Conservation (phyloP, 495 filamentous ascomycete genomes). For the Penicillium samsonianum region DNA sequence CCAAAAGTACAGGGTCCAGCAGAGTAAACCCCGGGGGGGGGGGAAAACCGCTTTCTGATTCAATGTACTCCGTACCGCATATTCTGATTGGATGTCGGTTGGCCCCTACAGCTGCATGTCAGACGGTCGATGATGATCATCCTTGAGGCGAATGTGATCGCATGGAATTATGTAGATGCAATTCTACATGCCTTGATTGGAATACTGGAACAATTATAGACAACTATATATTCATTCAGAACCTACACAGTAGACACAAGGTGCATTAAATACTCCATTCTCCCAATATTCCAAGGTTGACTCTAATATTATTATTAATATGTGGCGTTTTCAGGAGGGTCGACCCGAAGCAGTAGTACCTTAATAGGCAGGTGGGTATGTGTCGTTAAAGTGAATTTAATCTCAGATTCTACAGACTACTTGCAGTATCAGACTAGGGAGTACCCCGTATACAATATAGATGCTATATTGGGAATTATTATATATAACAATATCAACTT, state of each 20-base stretch:
- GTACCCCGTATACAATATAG: no score
- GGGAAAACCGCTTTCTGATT: neutral
- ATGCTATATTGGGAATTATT: neutral
- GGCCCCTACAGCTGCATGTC: constrained; percentile 27
- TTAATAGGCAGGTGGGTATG: constrained; percentile 35
- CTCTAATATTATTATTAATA: neutral
- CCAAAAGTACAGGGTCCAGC: constrained; percentile 1
- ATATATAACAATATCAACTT: neutral
- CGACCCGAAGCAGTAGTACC: constrained; percentile 20
- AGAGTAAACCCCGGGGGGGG: neutral
- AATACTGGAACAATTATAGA: neutral
- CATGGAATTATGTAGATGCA: neutral
- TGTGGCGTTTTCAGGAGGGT: constrained; percentile 24
- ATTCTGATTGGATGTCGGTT: constrained; percentile 11
- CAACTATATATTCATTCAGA: neutral
- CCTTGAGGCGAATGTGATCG: constrained; percentile 8
- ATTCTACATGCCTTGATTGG: neutral
- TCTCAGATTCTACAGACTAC: neutral
- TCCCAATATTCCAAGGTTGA: neutral
- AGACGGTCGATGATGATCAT: constrained; percentile 33
- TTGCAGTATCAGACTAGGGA: neutral
- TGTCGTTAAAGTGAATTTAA: constrained; percentile 14
- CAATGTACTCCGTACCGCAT: neutral
- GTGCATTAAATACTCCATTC: neutral
- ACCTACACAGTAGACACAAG: neutral